phyloP scores from a whole-genome alignment of 2,329 filamentous ascomycete genomes.

The Sporothrix dimorphospora region DNA sequence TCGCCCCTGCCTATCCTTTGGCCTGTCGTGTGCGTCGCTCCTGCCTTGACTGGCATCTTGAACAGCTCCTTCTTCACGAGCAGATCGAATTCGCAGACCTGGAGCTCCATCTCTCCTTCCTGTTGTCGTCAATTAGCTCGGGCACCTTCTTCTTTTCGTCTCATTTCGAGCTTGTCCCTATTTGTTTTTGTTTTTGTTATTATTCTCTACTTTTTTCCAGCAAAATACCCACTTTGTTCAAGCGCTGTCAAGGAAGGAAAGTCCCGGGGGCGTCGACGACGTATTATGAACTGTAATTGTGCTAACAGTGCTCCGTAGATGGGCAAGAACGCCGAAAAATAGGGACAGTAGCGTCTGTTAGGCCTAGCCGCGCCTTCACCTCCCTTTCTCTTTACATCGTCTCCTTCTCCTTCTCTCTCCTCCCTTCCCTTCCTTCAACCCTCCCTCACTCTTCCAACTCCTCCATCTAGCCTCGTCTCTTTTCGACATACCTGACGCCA shows the following conservation, averaged over 20 bases:
- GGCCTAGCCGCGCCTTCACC: constrained; percentile 21
- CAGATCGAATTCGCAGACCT: neutral
- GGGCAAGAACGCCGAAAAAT: constrained; percentile 18
- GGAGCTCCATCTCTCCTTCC: constrained; percentile 22
- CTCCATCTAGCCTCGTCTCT: constrained; percentile 16
- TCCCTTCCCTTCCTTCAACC: neutral
- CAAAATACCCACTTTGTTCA: constrained; percentile 24
- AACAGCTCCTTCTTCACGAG: neutral
- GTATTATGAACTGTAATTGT: neutral
- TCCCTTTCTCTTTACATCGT: constrained; percentile 23
- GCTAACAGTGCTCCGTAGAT: neutral
- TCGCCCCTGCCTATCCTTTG: constrained; percentile 1
- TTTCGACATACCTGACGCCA: constrained; percentile 1
- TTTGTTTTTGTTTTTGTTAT: constrained; percentile 21
- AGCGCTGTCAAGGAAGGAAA: constrained; percentile 4
- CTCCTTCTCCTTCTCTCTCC: neutral
- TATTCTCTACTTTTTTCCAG: constrained; percentile 20
- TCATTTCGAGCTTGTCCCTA: neutral
- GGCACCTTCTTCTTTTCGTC: constrained; percentile 1
- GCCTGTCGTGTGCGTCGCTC: neutral
- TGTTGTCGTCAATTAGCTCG: neutral
- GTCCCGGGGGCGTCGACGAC: constrained; percentile 30
- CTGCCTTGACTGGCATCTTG: neutral
- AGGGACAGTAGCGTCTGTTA: constrained; percentile 6
- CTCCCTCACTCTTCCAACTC: constrained; percentile 18